Percentiles rank a stretch among this genome's conserved stretches.
Evolutionary conservation across 371 early-diverging fungal species (phyloP).

Genomic region (Rhizopus microsporus): DNA sequence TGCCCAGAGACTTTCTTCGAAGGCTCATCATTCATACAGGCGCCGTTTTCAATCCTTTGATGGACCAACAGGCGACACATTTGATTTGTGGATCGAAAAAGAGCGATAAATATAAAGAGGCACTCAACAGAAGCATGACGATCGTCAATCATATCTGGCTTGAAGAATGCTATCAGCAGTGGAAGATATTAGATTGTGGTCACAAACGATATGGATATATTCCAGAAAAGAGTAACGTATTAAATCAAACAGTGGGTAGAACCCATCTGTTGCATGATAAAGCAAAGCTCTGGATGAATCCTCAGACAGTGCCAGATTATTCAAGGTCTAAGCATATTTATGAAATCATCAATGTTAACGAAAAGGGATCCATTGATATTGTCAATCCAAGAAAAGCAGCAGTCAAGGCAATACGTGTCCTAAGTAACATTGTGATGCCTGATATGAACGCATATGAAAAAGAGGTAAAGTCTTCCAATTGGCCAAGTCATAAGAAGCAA

Average conservation of each 20-base stretch:
- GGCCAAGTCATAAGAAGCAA: not conserved
- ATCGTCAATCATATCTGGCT: constrained; percentile 90
- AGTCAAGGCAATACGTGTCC: constrained; percentile 35
- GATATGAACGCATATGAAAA: constrained; percentile 57
- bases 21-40: constrained; percentile 67
- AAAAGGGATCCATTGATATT: constrained; percentile 20
- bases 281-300: constrained; percentile 24
- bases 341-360: constrained; percentile 4
- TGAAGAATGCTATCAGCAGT: constrained; percentile 71
- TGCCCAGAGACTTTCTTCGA: constrained; percentile 69
- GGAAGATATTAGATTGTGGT: constrained; percentile 55
- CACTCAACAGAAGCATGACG: not conserved
- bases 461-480: constrained; percentile 25
- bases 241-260: constrained; percentile 33
- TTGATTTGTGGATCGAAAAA: constrained; percentile 69
- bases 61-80: constrained; percentile 62
- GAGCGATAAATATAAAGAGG: not conserved
- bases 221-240: constrained; percentile 29
- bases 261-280: constrained; percentile 19
- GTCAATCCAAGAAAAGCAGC: constrained; percentile 56
- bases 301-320: not conserved
- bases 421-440: constrained; percentile 48
- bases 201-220: constrained; percentile 58
- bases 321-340: constrained; percentile 10
- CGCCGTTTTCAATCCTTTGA: constrained; percentile 56